A percentile compares a stretch with the other conserved stretches of the same genome.
These are phyloP conservation scores for Xerocomellus dryophilus DNA, from an alignment of 768 basidiomycete species.

Conservation along the genomic window DNA sequence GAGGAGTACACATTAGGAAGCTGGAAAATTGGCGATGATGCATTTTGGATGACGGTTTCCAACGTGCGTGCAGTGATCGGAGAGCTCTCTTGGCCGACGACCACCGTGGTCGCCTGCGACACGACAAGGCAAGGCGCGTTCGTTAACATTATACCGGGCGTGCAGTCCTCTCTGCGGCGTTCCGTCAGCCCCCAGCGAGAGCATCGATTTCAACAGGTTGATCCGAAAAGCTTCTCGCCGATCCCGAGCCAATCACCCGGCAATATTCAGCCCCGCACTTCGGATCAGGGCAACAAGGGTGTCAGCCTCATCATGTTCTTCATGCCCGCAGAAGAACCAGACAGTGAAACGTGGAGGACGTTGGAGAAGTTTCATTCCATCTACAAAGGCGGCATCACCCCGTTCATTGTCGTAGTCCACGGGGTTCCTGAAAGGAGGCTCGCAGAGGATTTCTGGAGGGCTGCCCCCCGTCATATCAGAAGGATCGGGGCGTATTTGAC, in stretches of 20 bases:
- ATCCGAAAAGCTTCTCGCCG: slow-evolving; percentile 5
- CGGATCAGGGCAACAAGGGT: slow-evolving; percentile 1
- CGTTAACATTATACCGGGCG: slow-evolving; percentile 1
- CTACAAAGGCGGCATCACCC: slow-evolving; percentile 15
- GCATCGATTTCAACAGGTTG: slow-evolving; percentile 17
- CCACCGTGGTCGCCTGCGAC: slow-evolving; percentile 21
- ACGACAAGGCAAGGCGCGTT: slow-evolving; percentile 7
- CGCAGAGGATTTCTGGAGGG: slow-evolving; percentile 13
- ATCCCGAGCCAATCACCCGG: not conserved
- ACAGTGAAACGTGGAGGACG: slow-evolving; percentile 10
- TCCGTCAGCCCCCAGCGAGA: not conserved
- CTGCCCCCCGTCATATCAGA: slow-evolving; percentile 8
- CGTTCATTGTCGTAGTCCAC: slow-evolving; percentile 17
- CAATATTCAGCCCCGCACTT: not conserved
- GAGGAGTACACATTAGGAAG: slow-evolving; percentile 7
- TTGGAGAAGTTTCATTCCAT: slow-evolving; percentile 13
- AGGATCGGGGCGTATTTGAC: slow-evolving; percentile 8
- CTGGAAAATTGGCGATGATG: slow-evolving; percentile 10
- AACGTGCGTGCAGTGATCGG: slow-evolving; percentile 20
- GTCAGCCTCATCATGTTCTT: slow-evolving; percentile 17
- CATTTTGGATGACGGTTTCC: slow-evolving; percentile 12
- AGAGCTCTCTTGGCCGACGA: slow-evolving; percentile 19
- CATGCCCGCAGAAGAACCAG: slow-evolving; percentile 3
- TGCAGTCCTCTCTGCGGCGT: slow-evolving; percentile 7
- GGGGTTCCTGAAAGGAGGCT: slow-evolving; percentile 2